Evolutionary conservation across 2,329 filamentous ascomycete species (phyloP).

Genomic region (Aciculosporium take): DNA sequence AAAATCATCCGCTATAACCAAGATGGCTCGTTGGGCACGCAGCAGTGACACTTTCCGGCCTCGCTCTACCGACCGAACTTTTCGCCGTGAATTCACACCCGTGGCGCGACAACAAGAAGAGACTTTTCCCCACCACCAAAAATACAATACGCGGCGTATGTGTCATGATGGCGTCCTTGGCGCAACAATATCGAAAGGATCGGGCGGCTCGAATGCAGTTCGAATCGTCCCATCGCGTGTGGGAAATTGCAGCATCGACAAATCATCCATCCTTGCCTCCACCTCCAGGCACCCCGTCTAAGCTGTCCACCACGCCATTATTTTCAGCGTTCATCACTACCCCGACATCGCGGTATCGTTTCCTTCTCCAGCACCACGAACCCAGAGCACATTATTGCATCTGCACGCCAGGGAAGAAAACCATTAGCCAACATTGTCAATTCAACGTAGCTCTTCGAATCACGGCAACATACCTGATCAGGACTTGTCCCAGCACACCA

Average conservation of each 20-base stretch:
- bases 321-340: background rate
- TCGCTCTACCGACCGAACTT: background rate
- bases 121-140: background rate
- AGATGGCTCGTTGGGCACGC: background rate
- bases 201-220: background rate
- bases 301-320: background rate
- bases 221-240: background rate
- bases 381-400: conserved; percentile 97
- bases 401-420: conserved; percentile 30
- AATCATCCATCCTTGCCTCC: background rate
- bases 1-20: background rate
- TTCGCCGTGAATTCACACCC: background rate
- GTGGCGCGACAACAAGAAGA: background rate
- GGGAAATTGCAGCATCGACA: background rate
- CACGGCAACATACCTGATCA: conserved; percentile 58
- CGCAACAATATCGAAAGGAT: background rate
- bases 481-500: conserved; percentile 73
- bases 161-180: background rate
- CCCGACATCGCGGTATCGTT: conserved; percentile 7
- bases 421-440: conserved; percentile 3
- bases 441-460: background rate
- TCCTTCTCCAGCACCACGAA: conserved; percentile 33
- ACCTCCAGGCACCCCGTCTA: background rate
- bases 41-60: background rate
- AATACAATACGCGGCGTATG: background rate